Base-by-base conservation (phyloP, 192 early-diverging fungal species). In the Podila verticillata region DNA sequence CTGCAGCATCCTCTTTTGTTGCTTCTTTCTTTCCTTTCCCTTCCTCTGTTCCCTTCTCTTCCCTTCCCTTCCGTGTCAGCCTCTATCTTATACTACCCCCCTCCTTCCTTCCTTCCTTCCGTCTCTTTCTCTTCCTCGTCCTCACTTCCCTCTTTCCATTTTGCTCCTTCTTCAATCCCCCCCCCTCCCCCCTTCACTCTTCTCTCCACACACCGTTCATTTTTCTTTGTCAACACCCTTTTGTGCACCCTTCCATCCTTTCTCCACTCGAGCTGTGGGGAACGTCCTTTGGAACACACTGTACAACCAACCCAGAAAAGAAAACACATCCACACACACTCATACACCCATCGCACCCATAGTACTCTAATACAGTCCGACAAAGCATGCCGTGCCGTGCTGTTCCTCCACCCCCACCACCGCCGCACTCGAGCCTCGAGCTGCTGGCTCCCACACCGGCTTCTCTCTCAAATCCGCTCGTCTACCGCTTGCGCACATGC, bases 401-500 rank as follows among this genome's bases (percentile, higher is more conserved):
- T 9, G 63, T 68, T 15, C 75, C 75, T 51, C 74, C 74, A 28
- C 75, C 75, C 26, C 69, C 75, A 0, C 75, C 75, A 35, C 75
- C 75, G 10, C 75, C 75, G 66, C 75, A 79, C 54, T 70, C 75
- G 0, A 72, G 68, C 35, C 67, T 57, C 32, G 75, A 79, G 4
- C 51, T 54, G 7, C 26, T 79, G 48, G 58, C 75, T 4, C 75
- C 75, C 15, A 57, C 67, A 8, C 75, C 64, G 28, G 48, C 65
- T 8, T n/a, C 75, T 15, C 57, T 71, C 32, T 79, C 75, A n/a
- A 79, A 63, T 54, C 75, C 75, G 28, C 48, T 79, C n/a, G 75
- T 79, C 49, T 79, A 79, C 36, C 66, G 75, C 15, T 39, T 79
- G 4, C 68, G 69, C 17, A 79, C 75, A 1, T 79, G 75, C 22